Percentiles rank a stretch among this genome's conserved stretches.
phyloP scores from a whole-genome alignment of 2,329 filamentous ascomycete species.

The Canariomyces notabilis region DNA sequence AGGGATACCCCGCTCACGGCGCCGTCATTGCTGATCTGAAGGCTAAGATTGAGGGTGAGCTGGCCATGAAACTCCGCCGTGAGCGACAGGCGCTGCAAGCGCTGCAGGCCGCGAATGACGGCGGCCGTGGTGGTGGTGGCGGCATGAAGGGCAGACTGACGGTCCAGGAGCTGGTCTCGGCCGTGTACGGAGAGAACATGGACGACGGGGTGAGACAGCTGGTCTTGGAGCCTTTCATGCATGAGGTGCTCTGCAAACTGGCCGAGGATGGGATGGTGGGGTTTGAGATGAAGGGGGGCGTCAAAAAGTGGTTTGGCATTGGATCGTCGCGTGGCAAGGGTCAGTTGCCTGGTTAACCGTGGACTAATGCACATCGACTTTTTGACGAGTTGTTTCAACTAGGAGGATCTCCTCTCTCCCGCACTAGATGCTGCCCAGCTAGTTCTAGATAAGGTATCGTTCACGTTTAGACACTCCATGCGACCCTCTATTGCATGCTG shows the following conservation, averaged over 20 bases:
- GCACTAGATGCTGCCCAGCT: no score
- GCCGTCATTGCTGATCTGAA: constrained; percentile 33
- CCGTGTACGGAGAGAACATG: constrained; percentile 37
- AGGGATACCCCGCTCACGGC: constrained; percentile 44
- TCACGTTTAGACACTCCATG: no score
- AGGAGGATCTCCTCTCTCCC: no score
- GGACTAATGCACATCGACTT: no score
- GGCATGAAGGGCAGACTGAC: constrained; percentile 34
- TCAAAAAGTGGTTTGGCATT: constrained; percentile 37
- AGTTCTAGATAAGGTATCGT: no score
- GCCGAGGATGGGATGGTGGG: constrained; percentile 39
- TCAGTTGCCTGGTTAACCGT: no score
- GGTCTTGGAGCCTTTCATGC: constrained; percentile 40
- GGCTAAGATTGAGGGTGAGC: constrained; percentile 34
- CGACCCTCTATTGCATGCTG: no score
- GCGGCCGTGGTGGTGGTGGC: no score
- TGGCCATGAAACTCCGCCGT: constrained; percentile 34
- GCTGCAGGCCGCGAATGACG: no score
- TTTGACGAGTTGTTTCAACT: no score
- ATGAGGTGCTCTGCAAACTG: constrained; percentile 39
- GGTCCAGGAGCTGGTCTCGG: constrained; percentile 37
- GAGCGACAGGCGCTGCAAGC: constrained; percentile 37
- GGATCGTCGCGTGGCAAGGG: no score
- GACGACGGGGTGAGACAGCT: constrained; percentile 32
- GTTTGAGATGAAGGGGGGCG: constrained; percentile 33